Evolutionary conservation across 441 rosid genomes (phyloP), one percentile per base, ranked within the genome.

Genomic region (Aquilaria agallochum): DNA sequence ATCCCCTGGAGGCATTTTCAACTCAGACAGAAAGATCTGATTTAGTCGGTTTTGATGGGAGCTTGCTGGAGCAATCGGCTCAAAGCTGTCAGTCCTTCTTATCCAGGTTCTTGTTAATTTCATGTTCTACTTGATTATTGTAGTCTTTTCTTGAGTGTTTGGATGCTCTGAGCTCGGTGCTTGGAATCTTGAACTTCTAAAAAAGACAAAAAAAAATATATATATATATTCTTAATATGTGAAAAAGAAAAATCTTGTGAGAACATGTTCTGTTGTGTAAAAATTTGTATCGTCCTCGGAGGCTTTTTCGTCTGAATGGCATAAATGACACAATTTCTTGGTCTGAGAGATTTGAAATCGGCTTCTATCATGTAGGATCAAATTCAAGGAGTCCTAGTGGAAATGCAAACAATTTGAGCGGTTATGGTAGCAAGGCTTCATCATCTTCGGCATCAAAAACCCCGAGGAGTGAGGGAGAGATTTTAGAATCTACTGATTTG

Each of bases 31-130:
- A 11, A 64, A 49, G 70, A 67, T 58, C 71, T 58, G 69, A 53
- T 59, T 50, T 71, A 61, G 53, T 55, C 51, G 48, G 68, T 46
- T 64, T 69, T 59, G 69, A 88, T 88, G 89, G 95, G 95, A 62
- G 83, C 74, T 72, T 88, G 95, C 66, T 88, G 79, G 79, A 88
- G 95, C 62, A 85, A 80, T 53, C 86, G 82, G 63, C 75, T 85
- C 78, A 85, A 72, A 73, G 80, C 87, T 8, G 87, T 83, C 66
- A 74, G 72, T 63, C 76, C 83, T 65, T 72, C 83, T 5, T 52
- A 73, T 64, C 75, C 88, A 54, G 87, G 95, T 85, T 71, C 12
- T 58, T 72, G 42, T 27, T 30, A 62, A 15, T 60, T 66, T 46
- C 54, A 31, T 14, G 50, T 54, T 14, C 36, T 40, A 12, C 36